Conservation (phyloP, 768 basidiomycete species). For the Hericium erinaceus region DNA sequence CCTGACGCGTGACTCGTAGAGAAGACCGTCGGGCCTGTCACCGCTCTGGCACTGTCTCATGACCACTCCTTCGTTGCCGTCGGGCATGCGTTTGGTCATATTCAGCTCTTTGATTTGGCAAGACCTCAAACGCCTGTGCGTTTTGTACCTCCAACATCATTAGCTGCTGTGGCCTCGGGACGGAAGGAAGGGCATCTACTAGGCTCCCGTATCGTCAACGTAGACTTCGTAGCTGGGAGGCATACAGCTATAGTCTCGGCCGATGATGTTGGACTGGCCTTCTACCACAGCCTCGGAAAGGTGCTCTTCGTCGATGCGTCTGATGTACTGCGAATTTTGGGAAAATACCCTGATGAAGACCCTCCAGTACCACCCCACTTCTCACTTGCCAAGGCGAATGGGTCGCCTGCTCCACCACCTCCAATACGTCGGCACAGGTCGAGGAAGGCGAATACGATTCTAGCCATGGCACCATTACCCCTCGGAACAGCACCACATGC, state of each 20-base stretch:
- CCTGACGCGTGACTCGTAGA: conserved; percentile 30
- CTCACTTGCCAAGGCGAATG: conserved; percentile 7
- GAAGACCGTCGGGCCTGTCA: conserved; percentile 62
- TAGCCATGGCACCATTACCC: conserved; percentile 77
- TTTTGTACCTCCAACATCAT: conserved; percentile 57
- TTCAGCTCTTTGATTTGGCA: conserved; percentile 79
- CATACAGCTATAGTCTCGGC: conserved; percentile 90
- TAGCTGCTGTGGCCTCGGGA: conserved; percentile 61
- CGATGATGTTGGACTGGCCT: conserved; percentile 85
- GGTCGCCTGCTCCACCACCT: conserved; percentile 14
- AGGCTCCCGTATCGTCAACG: conserved; percentile 68
- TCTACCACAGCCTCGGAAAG: conserved; percentile 91
- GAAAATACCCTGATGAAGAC: conserved; percentile 68
- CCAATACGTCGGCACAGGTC: conserved; percentile 36
- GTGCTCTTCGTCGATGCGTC: conserved; percentile 92
- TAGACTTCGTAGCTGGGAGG: conserved; percentile 83
- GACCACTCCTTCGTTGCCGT: conserved; percentile 91
- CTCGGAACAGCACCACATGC: conserved; percentile 64
- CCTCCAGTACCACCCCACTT: conserved; percentile 10
- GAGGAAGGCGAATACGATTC: conserved; percentile 50
- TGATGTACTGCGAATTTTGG: conserved; percentile 88
- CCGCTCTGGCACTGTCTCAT: conserved; percentile 83
- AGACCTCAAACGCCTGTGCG: conserved; percentile 62
- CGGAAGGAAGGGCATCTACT: conserved; percentile 79
- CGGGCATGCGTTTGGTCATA: conserved; percentile 77